phyloP scores from a whole-genome alignment of 139 green algal genomes.

The Chlorella sp. region DNA sequence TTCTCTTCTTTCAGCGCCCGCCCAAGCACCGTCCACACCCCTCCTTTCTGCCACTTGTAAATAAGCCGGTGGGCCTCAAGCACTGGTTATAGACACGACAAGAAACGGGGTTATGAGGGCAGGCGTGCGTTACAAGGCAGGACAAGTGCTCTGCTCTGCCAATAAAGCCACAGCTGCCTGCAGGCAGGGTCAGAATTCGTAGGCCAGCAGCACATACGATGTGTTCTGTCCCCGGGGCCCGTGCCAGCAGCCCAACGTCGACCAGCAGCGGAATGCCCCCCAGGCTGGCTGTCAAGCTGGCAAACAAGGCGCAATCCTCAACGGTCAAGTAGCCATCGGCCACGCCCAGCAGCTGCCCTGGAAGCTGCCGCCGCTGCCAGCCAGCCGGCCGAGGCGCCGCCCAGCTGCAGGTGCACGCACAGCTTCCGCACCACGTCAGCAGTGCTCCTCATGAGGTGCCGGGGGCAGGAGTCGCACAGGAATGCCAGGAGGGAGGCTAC shows the following conservation, averaged over 20 bases:
- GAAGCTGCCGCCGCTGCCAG: slow-evolving; percentile 34
- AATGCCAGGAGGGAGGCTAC: slow-evolving; percentile 55
- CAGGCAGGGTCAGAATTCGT: slow-evolving; percentile 64
- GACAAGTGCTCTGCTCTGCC: too few species aligned
- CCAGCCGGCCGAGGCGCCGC: slow-evolving; percentile 21
- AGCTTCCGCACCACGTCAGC: slow-evolving; percentile 56
- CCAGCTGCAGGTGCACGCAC: slow-evolving; percentile 18
- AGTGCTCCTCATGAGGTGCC: slow-evolving; percentile 69
- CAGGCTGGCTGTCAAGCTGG: slow-evolving; percentile 35
- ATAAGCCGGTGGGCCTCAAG: too few species aligned
- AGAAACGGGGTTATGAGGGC: too few species aligned
- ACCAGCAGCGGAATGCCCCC: slow-evolving; percentile 56
- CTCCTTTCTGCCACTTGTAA: too few species aligned
- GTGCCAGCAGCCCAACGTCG: slow-evolving; percentile 71
- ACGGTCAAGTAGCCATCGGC: slow-evolving; percentile 14
- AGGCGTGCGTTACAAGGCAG: neutral
- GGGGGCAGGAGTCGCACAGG: slow-evolving; percentile 62
- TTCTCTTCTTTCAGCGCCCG: too few species aligned
- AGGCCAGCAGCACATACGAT: slow-evolving; percentile 72
- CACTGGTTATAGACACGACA: too few species aligned
- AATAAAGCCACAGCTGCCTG: too few species aligned
- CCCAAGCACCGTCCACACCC: too few species aligned
- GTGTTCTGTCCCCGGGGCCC: slow-evolving; percentile 70
- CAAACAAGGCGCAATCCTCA: slow-evolving; percentile 38
- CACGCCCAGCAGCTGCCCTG: slow-evolving; percentile 31